Evolutionary conservation across 306 rosid species (phyloP), one percentile per base, ranked within the genome.

Genomic region (apple (Malus domestica)): DNA sequence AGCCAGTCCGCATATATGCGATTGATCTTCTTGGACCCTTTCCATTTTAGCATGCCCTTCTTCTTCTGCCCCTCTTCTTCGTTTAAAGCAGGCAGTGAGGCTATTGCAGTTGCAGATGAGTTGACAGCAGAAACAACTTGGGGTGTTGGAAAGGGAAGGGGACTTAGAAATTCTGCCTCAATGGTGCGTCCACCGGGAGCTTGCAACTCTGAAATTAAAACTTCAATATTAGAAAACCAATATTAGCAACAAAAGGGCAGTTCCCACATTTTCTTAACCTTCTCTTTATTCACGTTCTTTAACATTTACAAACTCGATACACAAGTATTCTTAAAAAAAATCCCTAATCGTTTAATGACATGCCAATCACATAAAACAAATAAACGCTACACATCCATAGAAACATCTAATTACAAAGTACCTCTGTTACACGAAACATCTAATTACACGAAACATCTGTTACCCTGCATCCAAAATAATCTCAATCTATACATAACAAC

Each of bases 1-100:
- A 91, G 92, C 99, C 99, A 96, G 61, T 96, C 99, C 4, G 78
- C 99, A 78, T 96, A 96, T 72, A 92, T 92, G 16, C 83, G 90
- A 66, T 92, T 86, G 72, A 92, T 87, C 91, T 94, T 92, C 88
- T 87, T 92, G 58, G 68, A 78, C 44, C 84, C 87, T 77, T 91
- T 92, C 98, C 93, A 90, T 86, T 83, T 89, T 45, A 87, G 74
- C 29, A 89, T 76, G 33, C 76, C 45, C 77, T 79, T 88, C 86
- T 89, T 85, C 1, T 64, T 79, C 79, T 83, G 82, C 49, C 72
- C 92, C 58, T 76, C 93, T 45, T 88, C 91, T 46, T 80, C 94
- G 13, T 70, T 45, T 74, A 79, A 51, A 45, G 81, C 80, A 40
- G 88, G 80, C 22, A 51, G 27, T 75, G 58, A 70, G 33, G 71